Base-by-base conservation (phyloP, 2,329 filamentous ascomycete genomes). In the Allantophomopsis lycopodina region DNA sequence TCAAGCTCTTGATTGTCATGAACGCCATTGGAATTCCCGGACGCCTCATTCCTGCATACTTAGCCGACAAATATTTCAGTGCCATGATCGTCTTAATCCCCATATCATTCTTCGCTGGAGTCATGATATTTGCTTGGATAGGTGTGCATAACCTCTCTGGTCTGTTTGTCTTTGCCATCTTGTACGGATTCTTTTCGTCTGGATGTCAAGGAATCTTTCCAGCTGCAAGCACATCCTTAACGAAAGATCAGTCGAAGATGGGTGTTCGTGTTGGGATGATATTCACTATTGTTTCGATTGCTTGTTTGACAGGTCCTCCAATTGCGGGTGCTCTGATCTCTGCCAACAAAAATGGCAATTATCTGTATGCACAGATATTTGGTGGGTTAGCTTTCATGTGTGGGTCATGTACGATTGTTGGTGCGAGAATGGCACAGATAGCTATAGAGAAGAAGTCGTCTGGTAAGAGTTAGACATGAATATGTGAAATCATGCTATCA, bases 211-310 rank as follows among this genome's bases (percentile, higher is more conserved):
- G 60, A 0, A 50, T 73, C 3, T 70, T 71, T 43, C 67, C 68
- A 0, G 64, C 63, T 2, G 65, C 62, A 1, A 41, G 69, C 14
- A 60, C 60, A 34, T 65, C 61, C 32, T 51, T 72, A 39, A 69
- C 64, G 1, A 60, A 59, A 0, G 66, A 72, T 47, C 42, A 69
- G 38, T 65, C 62, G 44, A 72, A 69, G 46, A 60, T 60, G 5
- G 70, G 69, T 0, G 62, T 66, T 11, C 53, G 69, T 2, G 64
- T 67, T 48, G 69, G 69, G 1, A 72, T 73, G 68, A 59, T 64
- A 5, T 62, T 73, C 40, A 65, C 46, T 13, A 60, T 71, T 30
- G 61, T 70, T 14, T 63, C 60, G 13, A 56, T 73, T 31, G 65
- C 68, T 1, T 63, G 60, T 11, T 50, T 73, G 21, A 71, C 65